Evolutionary conservation across 768 basidiomycete species (phyloP).

Genomic region (Mycena alexandri): DNA sequence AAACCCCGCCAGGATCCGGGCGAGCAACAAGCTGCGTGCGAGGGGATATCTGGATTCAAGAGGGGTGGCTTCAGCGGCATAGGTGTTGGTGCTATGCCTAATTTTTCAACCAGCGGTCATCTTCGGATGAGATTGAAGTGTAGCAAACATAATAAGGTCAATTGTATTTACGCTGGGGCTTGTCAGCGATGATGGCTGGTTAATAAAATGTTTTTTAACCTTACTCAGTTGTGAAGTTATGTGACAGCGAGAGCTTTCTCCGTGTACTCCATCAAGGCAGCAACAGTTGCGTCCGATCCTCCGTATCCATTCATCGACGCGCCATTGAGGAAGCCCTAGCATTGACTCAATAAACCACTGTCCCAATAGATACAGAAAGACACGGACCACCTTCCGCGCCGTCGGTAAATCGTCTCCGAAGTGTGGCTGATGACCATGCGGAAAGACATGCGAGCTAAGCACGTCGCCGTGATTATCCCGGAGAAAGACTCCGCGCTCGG

Average conservation of each 20-base stretch:
- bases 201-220: too few species aligned
- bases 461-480: neutral
- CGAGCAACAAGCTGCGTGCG: too few species aligned
- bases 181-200: too few species aligned
- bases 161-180: too few species aligned
- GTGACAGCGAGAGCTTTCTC: constrained; percentile 2
- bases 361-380: neutral
- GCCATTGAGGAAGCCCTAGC: constrained; percentile 18
- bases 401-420: neutral
- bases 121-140: too few species aligned
- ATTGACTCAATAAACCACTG: neutral
- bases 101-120: too few species aligned
- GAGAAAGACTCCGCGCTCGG: neutral
- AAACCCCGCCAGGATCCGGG: too few species aligned
- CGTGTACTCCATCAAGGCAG: constrained; percentile 13
- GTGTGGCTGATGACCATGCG: neutral
- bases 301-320: constrained; percentile 29
- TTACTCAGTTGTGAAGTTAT: too few species aligned
- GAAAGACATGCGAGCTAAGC: neutral
- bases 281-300: constrained; percentile 16
- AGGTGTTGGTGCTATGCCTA: too few species aligned
- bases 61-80: too few species aligned
- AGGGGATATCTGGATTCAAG: too few species aligned
- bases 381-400: neutral
- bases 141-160: too few species aligned